Base-by-base conservation (phyloP, 768 basidiomycete genomes). In the Fibroporia radiculosa region DNA sequence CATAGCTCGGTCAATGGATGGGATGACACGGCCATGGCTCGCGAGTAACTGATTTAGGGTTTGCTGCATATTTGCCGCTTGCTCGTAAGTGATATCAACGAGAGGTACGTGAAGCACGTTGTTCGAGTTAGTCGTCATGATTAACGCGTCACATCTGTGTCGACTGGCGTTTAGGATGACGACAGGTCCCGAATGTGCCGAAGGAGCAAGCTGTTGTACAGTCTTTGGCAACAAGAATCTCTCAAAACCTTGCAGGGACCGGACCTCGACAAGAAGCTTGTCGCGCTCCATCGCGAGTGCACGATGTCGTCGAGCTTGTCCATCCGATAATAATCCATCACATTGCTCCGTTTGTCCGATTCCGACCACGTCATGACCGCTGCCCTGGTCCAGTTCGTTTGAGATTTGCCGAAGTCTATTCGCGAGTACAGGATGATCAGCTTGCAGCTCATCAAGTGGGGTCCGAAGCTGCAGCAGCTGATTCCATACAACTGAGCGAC, bases 131-230 rank as follows among this genome's bases (percentile, higher is more conserved):
- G 28, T 42, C n/a, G 39, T 35, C 6, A 55, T 19, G 19, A 69
- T 62, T 22, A 72, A 22, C 0, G 67, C 69, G 45, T 72, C 67
- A 28, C 67, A 72, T n/a, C 65, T 55, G 27, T 24, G 45, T 7
- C 23, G 19, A 45, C 56, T 52, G 20, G 60, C 47, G 29, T 70
- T 71, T 34, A 71, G 53, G 13, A 72, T 45, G 16, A 71, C 34
- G 24, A 71, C 59, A 1, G 68, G 69, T 1, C 70, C 69, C 2
- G 58, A 54, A 1, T 22, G 40, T 2, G 63, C 57, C 1, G 56
- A 64, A 40, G 48, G 47, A 2, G 47, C 55, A 11, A 71, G 54
- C 13, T 60, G 50, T 2, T 48, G 20, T 25, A 61, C 64, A 3
- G 50, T 28, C 3, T 41, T 36, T 0, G 56, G 40, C 23, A 42